Percentiles rank a stretch among this genome's conserved stretches.
Evolutionary conservation across 192 early-diverging fungal genomes (phyloP).

Genomic region (Entophlyctis luteolus): DNA sequence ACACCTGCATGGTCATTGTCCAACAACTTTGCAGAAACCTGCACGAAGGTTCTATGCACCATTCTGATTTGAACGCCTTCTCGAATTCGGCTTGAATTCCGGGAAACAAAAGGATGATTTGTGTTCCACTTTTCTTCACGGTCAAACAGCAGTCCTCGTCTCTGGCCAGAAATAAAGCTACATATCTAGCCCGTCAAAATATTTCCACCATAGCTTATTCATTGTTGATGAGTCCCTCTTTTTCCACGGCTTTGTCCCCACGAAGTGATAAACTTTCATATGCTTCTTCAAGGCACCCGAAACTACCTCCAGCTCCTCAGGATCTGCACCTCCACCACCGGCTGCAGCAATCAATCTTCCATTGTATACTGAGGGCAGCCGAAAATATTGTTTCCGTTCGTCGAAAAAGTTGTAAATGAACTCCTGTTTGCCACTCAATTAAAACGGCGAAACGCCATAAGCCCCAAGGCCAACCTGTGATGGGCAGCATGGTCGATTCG

Average conservation of each 20-base stretch:
- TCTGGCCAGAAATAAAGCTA: no score
- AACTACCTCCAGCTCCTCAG: background rate
- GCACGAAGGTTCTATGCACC: no score
- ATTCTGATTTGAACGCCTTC: no score
- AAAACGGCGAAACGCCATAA: background rate
- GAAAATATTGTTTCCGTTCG: slow-evolving; percentile 22
- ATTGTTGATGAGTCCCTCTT: slow-evolving; percentile 17
- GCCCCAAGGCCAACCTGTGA: slow-evolving; percentile 6
- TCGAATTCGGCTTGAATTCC: no score
- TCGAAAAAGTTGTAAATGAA: slow-evolving; percentile 35
- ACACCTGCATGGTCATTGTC: no score
- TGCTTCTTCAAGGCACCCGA: background rate
- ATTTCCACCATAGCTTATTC: slow-evolving; percentile 31
- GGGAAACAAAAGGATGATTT: no score
- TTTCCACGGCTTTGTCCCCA: slow-evolving; percentile 33
- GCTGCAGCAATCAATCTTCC: slow-evolving; percentile 6
- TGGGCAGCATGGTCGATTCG: slow-evolving; percentile 30
- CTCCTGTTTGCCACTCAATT: background rate
- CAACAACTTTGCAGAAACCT: no score
- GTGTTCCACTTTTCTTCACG: no score
- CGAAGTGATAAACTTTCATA: slow-evolving; percentile 29
- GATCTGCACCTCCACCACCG: background rate
- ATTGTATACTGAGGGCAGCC: slow-evolving; percentile 25
- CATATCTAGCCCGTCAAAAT: no score
- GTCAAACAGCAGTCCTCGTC: no score